Percentiles rank a stretch among this genome's conserved stretches.
Conservation (phyloP, 768 basidiomycete species). For the Neoboletus subvelutipes region DNA sequence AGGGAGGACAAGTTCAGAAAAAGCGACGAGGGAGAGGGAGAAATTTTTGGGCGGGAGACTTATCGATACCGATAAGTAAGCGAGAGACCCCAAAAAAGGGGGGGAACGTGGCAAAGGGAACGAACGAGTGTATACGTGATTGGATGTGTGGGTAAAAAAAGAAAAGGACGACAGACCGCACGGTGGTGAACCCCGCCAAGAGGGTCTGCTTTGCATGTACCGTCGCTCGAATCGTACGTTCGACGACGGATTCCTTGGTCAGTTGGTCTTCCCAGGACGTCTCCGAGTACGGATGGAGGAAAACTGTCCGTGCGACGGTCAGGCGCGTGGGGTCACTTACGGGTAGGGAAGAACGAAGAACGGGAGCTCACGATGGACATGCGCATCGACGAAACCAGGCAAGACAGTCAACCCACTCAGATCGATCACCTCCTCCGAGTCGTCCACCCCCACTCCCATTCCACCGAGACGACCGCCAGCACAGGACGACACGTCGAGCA, state of each 20-base stretch:
- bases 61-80: not conserved
- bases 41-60: no score
- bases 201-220: slow-evolving; percentile 57
- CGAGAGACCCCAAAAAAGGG: no score
- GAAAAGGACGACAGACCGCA: slow-evolving; percentile 40
- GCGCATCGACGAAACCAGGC: slow-evolving; percentile 57
- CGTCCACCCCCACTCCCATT: not conserved
- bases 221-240: slow-evolving; percentile 60
- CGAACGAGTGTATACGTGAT: not conserved
- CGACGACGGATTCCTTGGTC: slow-evolving; percentile 54
- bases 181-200: slow-evolving; percentile 62
- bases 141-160: not conserved
- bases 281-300: slow-evolving; percentile 60
- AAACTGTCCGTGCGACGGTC: slow-evolving; percentile 34
- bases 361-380: slow-evolving; percentile 47
- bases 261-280: slow-evolving; percentile 62
- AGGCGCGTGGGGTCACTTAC: no score
- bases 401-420: slow-evolving; percentile 47
- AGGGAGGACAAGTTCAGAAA: no score
- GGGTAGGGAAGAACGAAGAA: no score
- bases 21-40: no score
- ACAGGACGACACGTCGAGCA: slow-evolving; percentile 40
- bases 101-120: not conserved
- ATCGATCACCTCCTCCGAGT: slow-evolving; percentile 40
- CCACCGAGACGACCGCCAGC: no score